Percentiles rank a stretch among this genome's conserved stretches.
These are phyloP conservation scores for Grifola frondosa DNA, from an alignment of 1,284 basidiomycete genomes.

Conservation along the genomic window DNA sequence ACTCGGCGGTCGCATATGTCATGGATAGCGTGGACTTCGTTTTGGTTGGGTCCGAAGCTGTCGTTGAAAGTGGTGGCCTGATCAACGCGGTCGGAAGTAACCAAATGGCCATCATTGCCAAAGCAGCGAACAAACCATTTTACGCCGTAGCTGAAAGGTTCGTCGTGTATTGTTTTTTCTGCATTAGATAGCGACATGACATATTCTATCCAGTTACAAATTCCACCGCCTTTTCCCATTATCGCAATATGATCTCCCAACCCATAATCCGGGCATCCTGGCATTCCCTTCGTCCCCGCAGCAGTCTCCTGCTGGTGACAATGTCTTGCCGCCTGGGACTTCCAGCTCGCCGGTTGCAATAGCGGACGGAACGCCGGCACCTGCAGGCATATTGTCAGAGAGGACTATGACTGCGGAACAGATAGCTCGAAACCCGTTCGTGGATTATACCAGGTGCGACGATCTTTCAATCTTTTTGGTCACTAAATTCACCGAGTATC, in stretches of 20 bases:
- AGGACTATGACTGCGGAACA: conserved; percentile 68
- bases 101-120: conserved; percentile 95
- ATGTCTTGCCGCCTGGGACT: conserved; percentile 18
- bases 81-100: conserved; percentile 92
- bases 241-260: conserved; percentile 95
- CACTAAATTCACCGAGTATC: conserved; percentile 12
- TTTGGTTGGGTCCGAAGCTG: conserved; percentile 95
- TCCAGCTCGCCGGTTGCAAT: conserved; percentile 11
- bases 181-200: too few relatives aligned
- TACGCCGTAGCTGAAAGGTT: conserved; percentile 95
- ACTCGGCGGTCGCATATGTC: conserved; percentile 95
- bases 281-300: conserved; percentile 52
- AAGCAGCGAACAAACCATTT: conserved; percentile 92
- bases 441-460: conserved; percentile 79
- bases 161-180: conserved; percentile 26
- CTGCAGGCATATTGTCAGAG: conserved; percentile 18
- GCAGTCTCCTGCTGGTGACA: conserved; percentile 26
- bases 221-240: conserved; percentile 96
- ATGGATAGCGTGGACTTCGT: conserved; percentile 94
- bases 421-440: conserved; percentile 74
- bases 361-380: conserved; percentile 13
- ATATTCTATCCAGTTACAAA: conserved; percentile 75
- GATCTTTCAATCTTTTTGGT: conserved; percentile 5
- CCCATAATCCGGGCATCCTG: conserved; percentile 70
- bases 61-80: conserved; percentile 90